A percentile compares a stretch with the other conserved stretches of the same genome.
These are phyloP conservation scores for Alopecurus myosuroides DNA, from an alignment of 176 grass and related monocot species.

Conservation along the genomic window DNA sequence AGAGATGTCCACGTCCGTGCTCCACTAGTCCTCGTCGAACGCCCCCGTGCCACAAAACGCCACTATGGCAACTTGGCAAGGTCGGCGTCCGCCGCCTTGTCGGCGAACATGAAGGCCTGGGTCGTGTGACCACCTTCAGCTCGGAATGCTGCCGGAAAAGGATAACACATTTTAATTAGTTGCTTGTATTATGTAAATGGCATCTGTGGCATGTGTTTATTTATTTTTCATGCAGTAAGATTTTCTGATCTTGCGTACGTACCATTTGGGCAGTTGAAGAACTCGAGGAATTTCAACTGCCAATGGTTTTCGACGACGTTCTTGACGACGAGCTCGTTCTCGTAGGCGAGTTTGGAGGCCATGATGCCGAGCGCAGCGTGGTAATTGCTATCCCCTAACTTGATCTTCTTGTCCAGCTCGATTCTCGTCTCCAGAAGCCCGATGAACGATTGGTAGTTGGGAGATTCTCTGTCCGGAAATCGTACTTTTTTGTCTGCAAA, in stretches of 20 bases:
- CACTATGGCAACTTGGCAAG: conserved; percentile 57
- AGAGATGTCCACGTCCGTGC: conserved; percentile 71
- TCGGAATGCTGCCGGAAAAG: conserved; percentile 41
- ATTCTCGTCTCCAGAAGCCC: conserved; percentile 49
- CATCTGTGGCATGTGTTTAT: too few species aligned
- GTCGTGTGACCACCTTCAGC: too few species aligned
- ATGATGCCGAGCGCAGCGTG: conserved; percentile 64
- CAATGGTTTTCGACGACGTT: conserved; percentile 32
- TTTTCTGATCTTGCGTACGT: background rate
- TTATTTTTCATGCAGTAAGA: too few species aligned
- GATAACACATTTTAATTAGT: background rate
- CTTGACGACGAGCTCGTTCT: conserved; percentile 51
- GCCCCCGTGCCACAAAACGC: conserved; percentile 68
- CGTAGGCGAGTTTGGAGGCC: conserved; percentile 79
- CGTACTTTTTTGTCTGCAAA: conserved; percentile 39
- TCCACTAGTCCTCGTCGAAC: conserved; percentile 67
- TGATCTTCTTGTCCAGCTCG: conserved; percentile 64
- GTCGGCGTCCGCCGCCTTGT: conserved; percentile 6
- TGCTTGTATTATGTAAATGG: too few species aligned
- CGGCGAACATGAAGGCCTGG: conserved; percentile 57
- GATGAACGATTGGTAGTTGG: conserved; percentile 50
- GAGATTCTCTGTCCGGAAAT: conserved; percentile 38
- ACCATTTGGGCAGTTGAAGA: conserved; percentile 92
- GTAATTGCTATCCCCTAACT: conserved; percentile 30
- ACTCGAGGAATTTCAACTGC: conserved; percentile 72